Evolutionary conservation across 106 monocot species (phyloP).

Genomic region (Platanthera guangdongensis): DNA sequence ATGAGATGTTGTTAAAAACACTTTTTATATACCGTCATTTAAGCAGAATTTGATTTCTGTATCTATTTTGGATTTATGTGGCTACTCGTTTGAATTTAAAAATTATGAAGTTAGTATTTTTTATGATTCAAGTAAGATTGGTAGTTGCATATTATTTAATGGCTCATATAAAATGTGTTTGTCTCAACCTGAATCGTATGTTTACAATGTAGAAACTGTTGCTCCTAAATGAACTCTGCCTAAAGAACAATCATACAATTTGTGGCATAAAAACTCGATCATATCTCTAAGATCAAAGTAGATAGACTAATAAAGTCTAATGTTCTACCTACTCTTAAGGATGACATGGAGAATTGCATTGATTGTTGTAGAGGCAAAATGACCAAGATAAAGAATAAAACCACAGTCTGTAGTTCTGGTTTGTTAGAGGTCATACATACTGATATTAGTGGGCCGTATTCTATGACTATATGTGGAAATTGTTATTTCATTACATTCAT

Average conservation of each 20-base stretch:
- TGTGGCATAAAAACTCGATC: neutral
- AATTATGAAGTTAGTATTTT: no score
- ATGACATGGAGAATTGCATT: neutral
- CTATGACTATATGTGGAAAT: neutral
- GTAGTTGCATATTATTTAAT: no score
- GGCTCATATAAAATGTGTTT: no score
- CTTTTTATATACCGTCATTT: no score
- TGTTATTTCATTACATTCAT: neutral
- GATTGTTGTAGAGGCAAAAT: neutral
- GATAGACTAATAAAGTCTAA: neutral
- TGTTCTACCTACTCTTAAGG: neutral
- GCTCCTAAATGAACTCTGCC: no score
- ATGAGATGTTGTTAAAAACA: no score
- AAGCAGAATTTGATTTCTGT: no score
- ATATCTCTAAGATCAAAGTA: neutral
- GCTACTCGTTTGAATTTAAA: no score
- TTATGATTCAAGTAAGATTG: no score
- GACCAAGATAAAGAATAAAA: neutral
- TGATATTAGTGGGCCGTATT: neutral
- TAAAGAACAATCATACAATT: neutral
- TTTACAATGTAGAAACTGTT: no score
- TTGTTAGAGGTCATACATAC: neutral
- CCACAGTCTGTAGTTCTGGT: neutral
- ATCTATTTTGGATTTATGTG: no score
- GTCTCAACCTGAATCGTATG: no score